Conservation (phyloP, 2,329 filamentous ascomycete genomes). For the Fusarium illudens region DNA sequence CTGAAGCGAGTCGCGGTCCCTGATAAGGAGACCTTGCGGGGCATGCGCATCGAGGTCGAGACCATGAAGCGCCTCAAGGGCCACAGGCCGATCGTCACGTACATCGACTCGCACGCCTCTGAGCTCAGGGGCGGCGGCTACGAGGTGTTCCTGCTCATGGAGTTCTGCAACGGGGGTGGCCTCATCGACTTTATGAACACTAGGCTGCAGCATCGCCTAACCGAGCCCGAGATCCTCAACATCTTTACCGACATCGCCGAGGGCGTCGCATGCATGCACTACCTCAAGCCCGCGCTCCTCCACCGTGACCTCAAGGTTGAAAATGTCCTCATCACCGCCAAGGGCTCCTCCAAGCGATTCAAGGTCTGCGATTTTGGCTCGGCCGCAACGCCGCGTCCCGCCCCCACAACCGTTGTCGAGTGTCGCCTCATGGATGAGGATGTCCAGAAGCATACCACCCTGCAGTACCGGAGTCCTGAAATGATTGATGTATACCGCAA, state of each 20-base stretch:
- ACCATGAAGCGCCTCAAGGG: constrained; percentile 99
- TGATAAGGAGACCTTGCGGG: constrained; percentile 91
- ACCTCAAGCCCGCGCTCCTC: constrained; percentile 90
- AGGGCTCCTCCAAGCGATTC: constrained; percentile 75
- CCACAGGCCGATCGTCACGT: constrained; percentile 94
- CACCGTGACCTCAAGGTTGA: constrained; percentile 98
- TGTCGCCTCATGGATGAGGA: constrained; percentile 95
- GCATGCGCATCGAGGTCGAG: constrained; percentile 98
- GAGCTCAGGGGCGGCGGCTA: constrained; percentile 93
- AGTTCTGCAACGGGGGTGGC: constrained; percentile 93
- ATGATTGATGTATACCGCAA: constrained; percentile 99
- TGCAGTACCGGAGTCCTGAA: constrained; percentile 97
- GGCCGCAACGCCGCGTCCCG: constrained; percentile 81
- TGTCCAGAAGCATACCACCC: constrained; percentile 93
- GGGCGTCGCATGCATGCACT: constrained; percentile 98
- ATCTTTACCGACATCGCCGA: constrained; percentile 97
- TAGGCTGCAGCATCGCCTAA: constrained; percentile 91
- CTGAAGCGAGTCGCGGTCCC: constrained; percentile 96
- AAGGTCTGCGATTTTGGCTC: constrained; percentile 99
- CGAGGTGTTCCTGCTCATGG: constrained; percentile 98
- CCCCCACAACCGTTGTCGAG: constrained; percentile 86
- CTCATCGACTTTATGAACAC: constrained; percentile 99
- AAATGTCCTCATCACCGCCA: constrained; percentile 87
- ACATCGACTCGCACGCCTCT: constrained; percentile 97
- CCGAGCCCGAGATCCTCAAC: constrained; percentile 95